Conservation (phyloP, 83 land plant species). For the Larix sibirica region DNA sequence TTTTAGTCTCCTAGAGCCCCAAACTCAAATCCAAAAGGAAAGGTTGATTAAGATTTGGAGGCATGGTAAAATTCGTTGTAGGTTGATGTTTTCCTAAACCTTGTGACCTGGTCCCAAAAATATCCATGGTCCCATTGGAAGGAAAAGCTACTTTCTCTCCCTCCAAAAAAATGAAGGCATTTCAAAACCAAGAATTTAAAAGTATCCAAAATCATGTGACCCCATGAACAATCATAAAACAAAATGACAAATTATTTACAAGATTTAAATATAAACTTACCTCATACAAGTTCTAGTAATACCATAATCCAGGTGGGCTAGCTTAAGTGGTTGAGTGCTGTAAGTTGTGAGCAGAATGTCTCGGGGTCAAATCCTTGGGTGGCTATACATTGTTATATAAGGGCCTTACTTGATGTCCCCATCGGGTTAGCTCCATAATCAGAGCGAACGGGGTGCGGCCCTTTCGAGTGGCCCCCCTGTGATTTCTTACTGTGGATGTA, state of each 20-base stretch:
- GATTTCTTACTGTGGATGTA: too few relatives aligned
- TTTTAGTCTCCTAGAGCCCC: slow-evolving; percentile 3
- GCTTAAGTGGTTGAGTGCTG: too few relatives aligned
- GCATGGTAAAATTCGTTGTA: slow-evolving; percentile 38
- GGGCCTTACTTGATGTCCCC: too few relatives aligned
- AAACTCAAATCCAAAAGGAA: slow-evolving; percentile 30
- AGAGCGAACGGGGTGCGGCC: too few relatives aligned
- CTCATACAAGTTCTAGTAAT: slow-evolving; percentile 49
- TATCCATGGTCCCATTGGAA: too few relatives aligned
- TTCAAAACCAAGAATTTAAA: background rate
- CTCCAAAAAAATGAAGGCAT: slow-evolving; percentile 8
- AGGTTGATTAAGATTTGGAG: slow-evolving; percentile 63
- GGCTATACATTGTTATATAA: too few relatives aligned
- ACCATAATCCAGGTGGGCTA: too few relatives aligned
- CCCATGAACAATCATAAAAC: background rate
- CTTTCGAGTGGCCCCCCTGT: too few relatives aligned
- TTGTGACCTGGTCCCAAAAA: slow-evolving; percentile 35
- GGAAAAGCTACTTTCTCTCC: slow-evolving; percentile 45
- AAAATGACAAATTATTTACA: background rate
- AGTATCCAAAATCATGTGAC: background rate
- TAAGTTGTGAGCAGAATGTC: too few relatives aligned
- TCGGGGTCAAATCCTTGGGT: too few relatives aligned
- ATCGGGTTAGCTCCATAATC: too few relatives aligned
- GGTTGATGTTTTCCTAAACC: slow-evolving; percentile 71
- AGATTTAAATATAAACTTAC: slow-evolving; percentile 22